Evolutionary conservation across 495 filamentous ascomycete species (phyloP), one percentile per base, ranked within the genome.

Genomic region (Penicillium parvum): DNA sequence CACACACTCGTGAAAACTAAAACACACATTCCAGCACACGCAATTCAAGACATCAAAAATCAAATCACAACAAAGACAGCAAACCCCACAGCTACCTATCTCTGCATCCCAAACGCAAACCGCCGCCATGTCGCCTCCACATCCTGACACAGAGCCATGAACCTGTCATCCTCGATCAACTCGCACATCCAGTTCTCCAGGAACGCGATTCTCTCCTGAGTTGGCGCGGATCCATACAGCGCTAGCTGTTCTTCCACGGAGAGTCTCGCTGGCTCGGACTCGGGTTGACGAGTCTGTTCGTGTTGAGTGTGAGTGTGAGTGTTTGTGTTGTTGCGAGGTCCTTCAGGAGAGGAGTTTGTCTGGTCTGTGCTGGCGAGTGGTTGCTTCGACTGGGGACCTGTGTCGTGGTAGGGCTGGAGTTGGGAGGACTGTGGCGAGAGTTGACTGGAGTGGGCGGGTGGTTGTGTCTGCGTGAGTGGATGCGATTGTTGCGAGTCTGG

Each of bases 171-270:
- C 21, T 71, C 51, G 2, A 75, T 43, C 32, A 68, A 60, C 18
- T 64, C 57, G 27, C 64, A 68, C 36, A 77, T 68, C 69, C 67
- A 67, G 8, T 63, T 62, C 19, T 73, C 60, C 12, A 77, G 45
- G 3, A 61, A 53, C 4, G 41, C 55, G 18, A 49, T 51, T 12
- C 71, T 60, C 32, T 71, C 67, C 9, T 51, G 29, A 0, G 66
- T 61, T 3, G 69, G 63, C 3, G 57, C 40, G 3, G 58, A 43
- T 0, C 63, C 40, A 32, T 64, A 76, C 18, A 28, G 18, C 1
- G 65, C 32, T 1, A 73, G 54, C 5, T 68, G 55, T 18, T 68
- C 53, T 35, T 58, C 55, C 12, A 44, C 27, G 3, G 49, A 50
- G 9, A 38, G n/a, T n/a, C n/a, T n/a, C n/a, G n/a, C n/a, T n/a